Base-by-base conservation (phyloP, 768 basidiomycete genomes). In the Auricularia sp. region DNA sequence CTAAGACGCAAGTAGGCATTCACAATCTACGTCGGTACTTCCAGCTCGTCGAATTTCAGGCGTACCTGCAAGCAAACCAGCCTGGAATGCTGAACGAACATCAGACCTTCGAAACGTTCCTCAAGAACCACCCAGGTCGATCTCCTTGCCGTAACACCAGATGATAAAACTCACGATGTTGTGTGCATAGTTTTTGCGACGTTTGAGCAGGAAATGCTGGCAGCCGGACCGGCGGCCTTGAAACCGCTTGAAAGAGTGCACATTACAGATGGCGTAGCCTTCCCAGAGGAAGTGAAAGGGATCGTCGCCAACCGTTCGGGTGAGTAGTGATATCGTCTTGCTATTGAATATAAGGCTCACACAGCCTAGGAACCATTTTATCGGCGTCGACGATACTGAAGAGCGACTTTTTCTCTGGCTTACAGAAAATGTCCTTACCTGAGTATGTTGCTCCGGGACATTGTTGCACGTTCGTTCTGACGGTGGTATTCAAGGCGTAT, bases 391-490 rank as follows among this genome's bases (percentile, higher is more conserved):
- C 94, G 1, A 97, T 98, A 69, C 79, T 98, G 71, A 99, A 99
- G 78, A 92, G 90, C 70, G 93, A 95, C 72, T 93, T 94, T 80
- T 95, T 95, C 81, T 86, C 86, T 5, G 92, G 92, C 71, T 73
- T 98, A 37, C 97, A 98, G 77, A 98, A 98, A 78, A 93, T 97
- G 87, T 91, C 92, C 3, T 79, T 99, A 2, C 91, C 94, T 0
- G 97, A 98, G 90, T 95, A 67, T 67, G 88, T 77, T 3, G 6
- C 11, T 35, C 18, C 1, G 10, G 16, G 29, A 13, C 54, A 56
- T 56, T 29, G 24, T 24, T 29, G 29, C 29, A 29, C 29, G 29
- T 3, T 3, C 29, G 29, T 29, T 29, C 29, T 29, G 29, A 29
- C 29, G 29, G 29, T 29, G 29, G 0, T 36, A 18, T 45, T 56